phyloP scores from a whole-genome alignment of 495 filamentous ascomycete species.

The Talaromyces borbonicus region DNA sequence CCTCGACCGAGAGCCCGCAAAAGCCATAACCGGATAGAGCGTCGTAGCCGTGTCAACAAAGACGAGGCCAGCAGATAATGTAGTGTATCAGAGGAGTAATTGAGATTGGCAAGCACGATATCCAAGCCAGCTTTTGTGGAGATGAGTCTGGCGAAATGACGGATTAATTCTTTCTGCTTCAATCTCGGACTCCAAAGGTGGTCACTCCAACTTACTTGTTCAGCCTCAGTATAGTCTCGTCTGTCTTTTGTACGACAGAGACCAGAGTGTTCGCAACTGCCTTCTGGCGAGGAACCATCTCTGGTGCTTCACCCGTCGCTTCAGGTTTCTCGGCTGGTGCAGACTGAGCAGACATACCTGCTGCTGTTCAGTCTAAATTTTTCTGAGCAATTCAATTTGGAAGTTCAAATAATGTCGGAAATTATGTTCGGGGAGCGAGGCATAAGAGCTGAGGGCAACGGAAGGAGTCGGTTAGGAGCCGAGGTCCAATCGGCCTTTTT shows the following conservation, averaged over 20 bases:
- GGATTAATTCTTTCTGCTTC: neutral
- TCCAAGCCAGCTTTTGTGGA: slow-evolving; percentile 28
- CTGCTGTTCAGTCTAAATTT: no score
- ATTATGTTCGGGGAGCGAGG: neutral
- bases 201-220: slow-evolving; percentile 28
- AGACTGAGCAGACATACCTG: neutral
- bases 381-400: no score
- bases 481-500: neutral
- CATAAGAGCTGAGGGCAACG: neutral
- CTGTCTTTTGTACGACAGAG: slow-evolving; percentile 24
- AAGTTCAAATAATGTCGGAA: neutral
- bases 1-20: slow-evolving; percentile 29
- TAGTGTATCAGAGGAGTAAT: slow-evolving; percentile 30
- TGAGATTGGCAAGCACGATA: slow-evolving; percentile 25
- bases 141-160: slow-evolving; percentile 18
- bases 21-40: slow-evolving; percentile 24
- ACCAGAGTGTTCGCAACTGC: slow-evolving; percentile 18
- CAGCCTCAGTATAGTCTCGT: slow-evolving; percentile 27
- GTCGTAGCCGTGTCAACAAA: slow-evolving; percentile 27
- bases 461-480: neutral
- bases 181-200: neutral
- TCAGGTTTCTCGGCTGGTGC: slow-evolving; percentile 16
- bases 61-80: slow-evolving; percentile 32
- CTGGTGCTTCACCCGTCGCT: slow-evolving; percentile 2
- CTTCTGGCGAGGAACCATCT: slow-evolving; percentile 3